A percentile compares a stretch with the other conserved stretches of the same genome.
Evolutionary conservation across 768 basidiomycete species (phyloP).

Genomic region (Xerocomus spinulosus): DNA sequence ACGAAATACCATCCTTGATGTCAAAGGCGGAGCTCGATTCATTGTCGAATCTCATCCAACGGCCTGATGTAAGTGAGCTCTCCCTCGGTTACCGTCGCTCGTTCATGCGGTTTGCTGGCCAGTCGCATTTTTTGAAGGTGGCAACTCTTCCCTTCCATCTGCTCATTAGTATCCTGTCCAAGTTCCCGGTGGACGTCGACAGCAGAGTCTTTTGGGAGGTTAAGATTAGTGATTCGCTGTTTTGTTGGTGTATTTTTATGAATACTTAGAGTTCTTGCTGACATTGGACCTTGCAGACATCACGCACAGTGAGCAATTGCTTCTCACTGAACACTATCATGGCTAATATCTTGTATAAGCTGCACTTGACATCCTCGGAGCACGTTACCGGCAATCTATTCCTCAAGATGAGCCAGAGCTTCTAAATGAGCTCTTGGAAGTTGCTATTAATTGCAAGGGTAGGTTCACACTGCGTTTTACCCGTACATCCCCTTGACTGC

Average conservation of each 20-base stretch:
- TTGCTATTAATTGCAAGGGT: conserved; percentile 60
- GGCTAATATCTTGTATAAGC: conserved; percentile 31
- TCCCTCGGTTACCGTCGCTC: background rate
- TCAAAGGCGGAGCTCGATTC: conserved; percentile 63
- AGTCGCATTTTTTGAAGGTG: conserved; percentile 87
- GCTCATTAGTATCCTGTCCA: conserved; percentile 68
- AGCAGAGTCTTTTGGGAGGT: conserved; percentile 73
- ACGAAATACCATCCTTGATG: conserved; percentile 57
- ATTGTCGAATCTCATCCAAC: conserved; percentile 64
- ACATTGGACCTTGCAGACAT: conserved; percentile 27
- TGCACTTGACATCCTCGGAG: conserved; percentile 56
- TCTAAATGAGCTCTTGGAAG: conserved; percentile 40
- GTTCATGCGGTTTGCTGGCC: conserved; percentile 12
- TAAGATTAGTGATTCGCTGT: conserved; percentile 57
- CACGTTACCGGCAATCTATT: conserved; percentile 39
- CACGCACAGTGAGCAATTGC: conserved; percentile 28
- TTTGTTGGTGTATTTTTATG: conserved; percentile 44
- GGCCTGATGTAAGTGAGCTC: conserved; percentile 59
- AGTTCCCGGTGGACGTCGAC: conserved; percentile 74
- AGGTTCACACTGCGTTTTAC: conserved; percentile 36
- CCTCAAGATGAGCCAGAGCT: conserved; percentile 38
- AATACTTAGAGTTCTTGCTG: conserved; percentile 1
- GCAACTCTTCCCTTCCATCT: conserved; percentile 77
- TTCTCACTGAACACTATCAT: background rate
- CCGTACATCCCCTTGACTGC: background rate